These are phyloP conservation scores for Mycena pura DNA, from an alignment of 768 basidiomycete species.

Conservation along the genomic window DNA sequence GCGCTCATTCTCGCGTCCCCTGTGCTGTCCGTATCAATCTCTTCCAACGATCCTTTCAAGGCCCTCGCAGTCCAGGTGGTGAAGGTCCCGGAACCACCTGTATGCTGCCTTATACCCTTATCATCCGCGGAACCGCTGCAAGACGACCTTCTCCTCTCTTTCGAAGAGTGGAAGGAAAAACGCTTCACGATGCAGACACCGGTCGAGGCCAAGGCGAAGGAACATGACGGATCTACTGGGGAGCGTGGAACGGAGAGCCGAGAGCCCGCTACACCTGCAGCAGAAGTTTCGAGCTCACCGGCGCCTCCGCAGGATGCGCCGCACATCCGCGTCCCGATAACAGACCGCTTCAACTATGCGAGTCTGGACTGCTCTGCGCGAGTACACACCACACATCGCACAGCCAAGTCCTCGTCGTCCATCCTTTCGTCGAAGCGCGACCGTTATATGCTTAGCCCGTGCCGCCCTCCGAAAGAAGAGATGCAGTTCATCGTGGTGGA, in stretches of 20 bases:
- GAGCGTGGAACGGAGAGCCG: slow-evolving; percentile 1
- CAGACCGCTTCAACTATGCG: slow-evolving; percentile 95
- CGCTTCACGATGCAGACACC: slow-evolving; percentile 51
- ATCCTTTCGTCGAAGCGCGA: slow-evolving; percentile 92
- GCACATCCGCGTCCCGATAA: slow-evolving; percentile 75
- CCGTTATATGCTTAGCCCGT: slow-evolving; percentile 96
- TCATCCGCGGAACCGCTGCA: slow-evolving; percentile 55
- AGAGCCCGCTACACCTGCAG: slow-evolving; percentile 16
- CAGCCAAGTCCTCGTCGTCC: slow-evolving; percentile 81
- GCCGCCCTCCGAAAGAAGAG: slow-evolving; percentile 60
- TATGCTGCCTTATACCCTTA: slow-evolving; percentile 73
- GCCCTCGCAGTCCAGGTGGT: slow-evolving; percentile 56
- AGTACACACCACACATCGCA: slow-evolving; percentile 82
- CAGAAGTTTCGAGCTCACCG: slow-evolving; percentile 16
- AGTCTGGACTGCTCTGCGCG: slow-evolving; percentile 92
- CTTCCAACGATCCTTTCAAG: slow-evolving; percentile 66
- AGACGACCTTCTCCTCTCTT: slow-evolving; percentile 75
- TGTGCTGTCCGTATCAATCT: slow-evolving; percentile 39
- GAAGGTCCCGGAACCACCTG: slow-evolving; percentile 58
- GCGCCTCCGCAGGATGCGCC: slow-evolving; percentile 51
- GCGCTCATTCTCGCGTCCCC: slow-evolving; percentile 26
- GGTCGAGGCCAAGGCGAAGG: slow-evolving; percentile 35
- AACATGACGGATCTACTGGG: slow-evolving; percentile 28
- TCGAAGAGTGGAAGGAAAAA: slow-evolving; percentile 89
- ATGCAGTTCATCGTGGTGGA: slow-evolving; percentile 90